Evolutionary conservation across 352 stramenopile genomes (phyloP).

Genomic region (Globisporangium abappressorium): DNA sequence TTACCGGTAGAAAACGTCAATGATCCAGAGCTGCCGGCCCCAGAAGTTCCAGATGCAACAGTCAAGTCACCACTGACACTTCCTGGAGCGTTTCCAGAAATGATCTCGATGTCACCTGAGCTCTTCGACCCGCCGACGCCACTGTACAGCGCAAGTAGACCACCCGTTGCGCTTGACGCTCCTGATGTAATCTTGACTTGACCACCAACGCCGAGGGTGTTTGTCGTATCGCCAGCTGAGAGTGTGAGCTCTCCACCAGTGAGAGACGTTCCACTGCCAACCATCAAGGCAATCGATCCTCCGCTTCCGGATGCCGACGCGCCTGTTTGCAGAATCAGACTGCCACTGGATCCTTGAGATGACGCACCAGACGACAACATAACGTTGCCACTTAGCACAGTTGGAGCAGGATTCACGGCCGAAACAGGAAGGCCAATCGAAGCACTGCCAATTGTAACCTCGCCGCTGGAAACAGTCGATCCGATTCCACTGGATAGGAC

Average conservation of each 20-base stretch:
- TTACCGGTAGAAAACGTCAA: conserved; percentile 41
- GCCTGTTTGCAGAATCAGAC: conserved; percentile 20
- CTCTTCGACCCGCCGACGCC: conserved; percentile 36
- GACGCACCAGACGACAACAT: conserved; percentile 18
- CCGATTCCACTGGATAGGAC: conserved; percentile 26
- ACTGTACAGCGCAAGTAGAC: conserved; percentile 32
- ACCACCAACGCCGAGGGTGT: conserved; percentile 28
- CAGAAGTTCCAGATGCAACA: conserved; percentile 38
- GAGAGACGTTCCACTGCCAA: conserved; percentile 23
- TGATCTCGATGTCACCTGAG: conserved; percentile 43
- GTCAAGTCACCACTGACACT: conserved; percentile 53
- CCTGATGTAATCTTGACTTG: conserved; percentile 36
- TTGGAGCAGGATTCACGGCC: conserved; percentile 6
- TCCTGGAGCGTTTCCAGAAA: conserved; percentile 26
- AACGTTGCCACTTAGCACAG: conserved; percentile 20
- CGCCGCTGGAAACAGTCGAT: conserved; percentile 21
- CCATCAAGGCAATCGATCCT: conserved; percentile 19
- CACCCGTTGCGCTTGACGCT: conserved; percentile 33
- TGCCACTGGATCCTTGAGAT: conserved; percentile 26
- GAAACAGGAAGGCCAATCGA: conserved; percentile 22
- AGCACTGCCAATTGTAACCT: conserved; percentile 23
- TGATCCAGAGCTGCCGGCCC: conserved; percentile 44
- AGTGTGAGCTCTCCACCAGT: conserved; percentile 31
- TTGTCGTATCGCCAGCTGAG: conserved; percentile 24
- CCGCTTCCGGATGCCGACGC: conserved; percentile 24